phyloP scores from a whole-genome alignment of 768 basidiomycete species.

The Lactarius sanguifluus region DNA sequence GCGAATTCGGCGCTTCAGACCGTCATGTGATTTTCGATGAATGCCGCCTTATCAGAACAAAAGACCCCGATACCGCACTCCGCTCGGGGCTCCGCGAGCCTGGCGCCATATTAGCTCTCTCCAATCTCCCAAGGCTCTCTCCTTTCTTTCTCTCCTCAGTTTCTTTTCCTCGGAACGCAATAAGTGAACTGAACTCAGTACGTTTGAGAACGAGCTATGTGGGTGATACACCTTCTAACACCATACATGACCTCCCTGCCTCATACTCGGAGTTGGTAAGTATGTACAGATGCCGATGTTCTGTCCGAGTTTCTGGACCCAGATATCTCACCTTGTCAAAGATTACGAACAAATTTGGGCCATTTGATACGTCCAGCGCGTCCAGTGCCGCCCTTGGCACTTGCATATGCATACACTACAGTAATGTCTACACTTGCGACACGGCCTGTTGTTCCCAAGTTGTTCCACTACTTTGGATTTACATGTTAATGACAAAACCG shows the following conservation, averaged over 20 bases:
- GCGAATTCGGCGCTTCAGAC: background rate
- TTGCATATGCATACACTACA: background rate
- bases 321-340: background rate
- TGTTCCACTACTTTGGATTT: constrained; percentile 2
- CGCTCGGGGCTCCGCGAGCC: constrained; percentile 10
- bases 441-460: background rate
- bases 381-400: background rate
- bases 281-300: constrained; percentile 4
- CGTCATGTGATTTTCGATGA: constrained; percentile 5
- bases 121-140: too few relatives aligned
- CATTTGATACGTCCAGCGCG: constrained; percentile 3
- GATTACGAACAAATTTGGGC: background rate
- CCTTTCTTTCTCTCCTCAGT: constrained; percentile 3
- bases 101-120: background rate
- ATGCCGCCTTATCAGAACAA: background rate
- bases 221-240: background rate
- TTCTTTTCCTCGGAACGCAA: constrained; percentile 5
- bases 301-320: constrained; percentile 4
- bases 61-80: background rate
- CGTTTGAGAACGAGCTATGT: background rate
- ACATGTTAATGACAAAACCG: constrained; percentile 1
- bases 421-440: background rate
- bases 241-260: background rate
- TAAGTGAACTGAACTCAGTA: background rate
- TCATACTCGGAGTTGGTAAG: background rate